Conservation (phyloP, 208 protist genomes). For the Wallacemonas rigidus region DNA sequence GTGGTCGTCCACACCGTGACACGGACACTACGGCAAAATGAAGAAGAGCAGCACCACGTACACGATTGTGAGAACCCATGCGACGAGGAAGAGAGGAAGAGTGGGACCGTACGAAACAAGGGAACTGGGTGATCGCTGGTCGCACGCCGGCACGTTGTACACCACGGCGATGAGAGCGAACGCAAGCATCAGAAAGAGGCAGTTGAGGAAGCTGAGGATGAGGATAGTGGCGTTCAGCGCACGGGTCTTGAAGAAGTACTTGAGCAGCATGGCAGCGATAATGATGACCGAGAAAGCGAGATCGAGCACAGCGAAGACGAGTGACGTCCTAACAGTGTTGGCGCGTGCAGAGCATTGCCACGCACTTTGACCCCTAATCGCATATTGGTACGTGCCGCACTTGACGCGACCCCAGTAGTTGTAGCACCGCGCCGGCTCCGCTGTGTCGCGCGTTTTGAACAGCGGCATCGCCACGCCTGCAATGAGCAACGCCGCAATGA, state of each 20-base stretch:
- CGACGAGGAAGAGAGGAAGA: background rate
- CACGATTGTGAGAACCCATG: slow-evolving; percentile 6
- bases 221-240: slow-evolving; percentile 6
- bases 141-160: slow-evolving; percentile 4
- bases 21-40: slow-evolving; percentile 3
- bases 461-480: slow-evolving; percentile 2
- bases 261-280: background rate
- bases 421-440: background rate
- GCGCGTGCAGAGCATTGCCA: background rate
- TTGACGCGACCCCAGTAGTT: slow-evolving; percentile 10
- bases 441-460: background rate
- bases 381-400: slow-evolving; percentile 1
- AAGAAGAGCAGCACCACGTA: slow-evolving; percentile 14
- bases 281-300: slow-evolving; percentile 14
- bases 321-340: background rate
- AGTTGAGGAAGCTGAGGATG: slow-evolving; percentile 6
- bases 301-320: slow-evolving; percentile 4
- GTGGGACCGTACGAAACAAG: background rate
- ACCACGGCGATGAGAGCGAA: slow-evolving; percentile 14
- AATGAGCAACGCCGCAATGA: slow-evolving; percentile 9
- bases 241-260: slow-evolving; percentile 11
- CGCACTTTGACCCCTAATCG: background rate
- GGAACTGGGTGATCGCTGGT: background rate
- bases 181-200: slow-evolving; percentile 9
- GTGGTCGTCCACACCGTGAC: background rate